Base-by-base conservation (phyloP, 23 red algal species). In the Gracilaria caudata region DNA sequence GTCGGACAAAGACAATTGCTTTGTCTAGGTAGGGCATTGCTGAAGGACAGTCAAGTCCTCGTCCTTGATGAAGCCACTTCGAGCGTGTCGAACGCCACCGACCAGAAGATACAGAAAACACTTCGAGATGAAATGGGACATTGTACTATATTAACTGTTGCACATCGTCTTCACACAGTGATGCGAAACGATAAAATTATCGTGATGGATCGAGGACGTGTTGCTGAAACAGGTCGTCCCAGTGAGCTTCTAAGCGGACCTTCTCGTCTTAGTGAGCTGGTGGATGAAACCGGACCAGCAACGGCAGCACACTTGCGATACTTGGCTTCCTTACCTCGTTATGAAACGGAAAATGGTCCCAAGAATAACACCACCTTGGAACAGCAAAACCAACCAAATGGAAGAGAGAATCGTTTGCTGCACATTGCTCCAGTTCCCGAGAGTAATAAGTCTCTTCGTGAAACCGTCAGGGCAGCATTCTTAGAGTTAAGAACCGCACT, bases 31-130 rank as follows among this genome's bases (percentile, higher is more conserved):
- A 87, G 95, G 40, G 91, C 91, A 32, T 64, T 98, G n/a, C 51
- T 98, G 20, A 83, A 86, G 32, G 82, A 92, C 63, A 81, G 90
- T 41, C 80, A 90, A 58, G 68, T 98, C 6, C 83, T 94, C 33
- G 74, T 98, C 23, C 71, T 98, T 43, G 95, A 98, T 75, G 95
- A 98, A 73, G 95, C 95, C 14, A 94, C 95, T 8, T 79, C 84
- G 23, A 80, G 82, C 33, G 95, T 98, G 1, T 87, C 88, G 16
- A 61, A 91, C 37, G 87, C 63, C 39, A 94, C 91, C 20, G 95
- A 98, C 83, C 46, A 71, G 44, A 64, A 77, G 68, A 92, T 98
- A 40, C 91, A 91, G 79, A 54, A 71, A 59, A 98, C 90, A 24
- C 53, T 98, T 32, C 46, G 86, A 54, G 77, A 90, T 49, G 91